A percentile compares a stretch with the other conserved stretches of the same genome.
Evolutionary conservation across 192 early-diverging fungal genomes (phyloP).

Genomic region (Gamsiella multidivaricata): DNA sequence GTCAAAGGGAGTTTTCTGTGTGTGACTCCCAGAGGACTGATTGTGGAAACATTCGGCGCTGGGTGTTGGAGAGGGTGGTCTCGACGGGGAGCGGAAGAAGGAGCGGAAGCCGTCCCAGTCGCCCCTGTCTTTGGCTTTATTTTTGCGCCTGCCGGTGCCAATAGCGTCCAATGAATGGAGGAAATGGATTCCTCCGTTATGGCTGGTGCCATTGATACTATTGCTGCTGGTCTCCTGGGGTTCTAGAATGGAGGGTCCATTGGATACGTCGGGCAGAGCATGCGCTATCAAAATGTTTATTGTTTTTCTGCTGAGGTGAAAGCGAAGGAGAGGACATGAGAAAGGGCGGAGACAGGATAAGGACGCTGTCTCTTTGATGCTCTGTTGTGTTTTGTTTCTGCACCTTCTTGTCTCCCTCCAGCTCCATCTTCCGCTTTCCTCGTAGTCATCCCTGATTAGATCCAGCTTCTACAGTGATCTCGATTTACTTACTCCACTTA

Average conservation of each 20-base stretch:
- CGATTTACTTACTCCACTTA: no score
- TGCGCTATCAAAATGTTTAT: no score
- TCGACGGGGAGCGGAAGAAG: conserved; percentile 42
- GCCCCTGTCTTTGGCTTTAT: conserved; percentile 15
- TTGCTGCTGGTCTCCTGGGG: conserved; percentile 1
- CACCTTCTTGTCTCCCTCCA: no score
- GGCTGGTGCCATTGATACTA: conserved; percentile 14
- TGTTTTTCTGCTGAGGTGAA: no score
- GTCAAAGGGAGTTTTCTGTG: conserved; percentile 25
- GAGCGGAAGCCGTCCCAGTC: conserved; percentile 33
- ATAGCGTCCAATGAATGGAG: conserved; percentile 22
- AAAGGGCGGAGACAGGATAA: no score
- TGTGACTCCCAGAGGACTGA: background rate
- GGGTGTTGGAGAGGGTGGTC: conserved; percentile 38
- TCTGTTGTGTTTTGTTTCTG: no score
- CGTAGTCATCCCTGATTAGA: no score
- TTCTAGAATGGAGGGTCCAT: background rate
- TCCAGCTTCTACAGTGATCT: no score
- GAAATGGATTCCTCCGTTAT: conserved; percentile 18
- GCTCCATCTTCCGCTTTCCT: no score
- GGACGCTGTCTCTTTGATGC: no score
- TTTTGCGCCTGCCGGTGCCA: conserved; percentile 6
- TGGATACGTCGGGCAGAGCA: no score
- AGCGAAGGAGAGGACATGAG: no score
- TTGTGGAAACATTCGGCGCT: conserved; percentile 4